Conservation (phyloP, 2,329 filamentous ascomycete genomes). For the Scorias spongiosa region DNA sequence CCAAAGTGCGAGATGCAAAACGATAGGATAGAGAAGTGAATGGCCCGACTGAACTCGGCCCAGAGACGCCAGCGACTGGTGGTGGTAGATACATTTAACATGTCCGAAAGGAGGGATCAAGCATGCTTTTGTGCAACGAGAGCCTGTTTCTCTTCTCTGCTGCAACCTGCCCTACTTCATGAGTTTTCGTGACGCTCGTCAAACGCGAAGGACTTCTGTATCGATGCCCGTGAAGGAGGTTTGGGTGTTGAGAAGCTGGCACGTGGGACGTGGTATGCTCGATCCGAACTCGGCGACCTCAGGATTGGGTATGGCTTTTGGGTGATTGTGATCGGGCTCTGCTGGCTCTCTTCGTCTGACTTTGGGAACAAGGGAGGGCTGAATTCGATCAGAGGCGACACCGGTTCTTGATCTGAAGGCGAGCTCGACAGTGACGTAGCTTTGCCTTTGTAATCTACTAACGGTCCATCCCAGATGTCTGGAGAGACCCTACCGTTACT, state of each 20-base stretch:
- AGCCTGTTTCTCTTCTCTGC: too few relatives aligned
- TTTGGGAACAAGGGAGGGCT: constrained; percentile 1
- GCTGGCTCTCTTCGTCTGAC: not conserved
- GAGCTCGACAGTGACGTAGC: constrained; percentile 2
- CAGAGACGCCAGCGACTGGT: too few relatives aligned
- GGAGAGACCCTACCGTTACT: constrained; percentile 3
- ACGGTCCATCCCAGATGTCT: not conserved
- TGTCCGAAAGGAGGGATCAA: too few relatives aligned
- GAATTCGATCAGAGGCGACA: constrained; percentile 17
- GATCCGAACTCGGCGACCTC: not conserved
- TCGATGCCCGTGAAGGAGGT: constrained; percentile 1
- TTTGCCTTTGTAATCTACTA: constrained; percentile 3
- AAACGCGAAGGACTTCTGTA: constrained; percentile 1
- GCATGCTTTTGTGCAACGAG: too few relatives aligned
- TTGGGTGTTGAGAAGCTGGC: not conserved
- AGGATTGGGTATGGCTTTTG: not conserved
- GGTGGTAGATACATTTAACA: too few relatives aligned
- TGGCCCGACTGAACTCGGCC: too few relatives aligned
- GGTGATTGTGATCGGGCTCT: not conserved
- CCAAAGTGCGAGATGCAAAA: too few relatives aligned
- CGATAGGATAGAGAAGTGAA: too few relatives aligned
- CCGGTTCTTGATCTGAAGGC: constrained; percentile 11
- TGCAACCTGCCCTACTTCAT: not conserved
- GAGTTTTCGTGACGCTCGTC: constrained; percentile 4
- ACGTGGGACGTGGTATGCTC: not conserved